A percentile compares a stretch with the other conserved stretches of the same genome.
phyloP scores from a whole-genome alignment of 2,329 filamentous ascomycete genomes.

The Pseudogymnoascus sp. region DNA sequence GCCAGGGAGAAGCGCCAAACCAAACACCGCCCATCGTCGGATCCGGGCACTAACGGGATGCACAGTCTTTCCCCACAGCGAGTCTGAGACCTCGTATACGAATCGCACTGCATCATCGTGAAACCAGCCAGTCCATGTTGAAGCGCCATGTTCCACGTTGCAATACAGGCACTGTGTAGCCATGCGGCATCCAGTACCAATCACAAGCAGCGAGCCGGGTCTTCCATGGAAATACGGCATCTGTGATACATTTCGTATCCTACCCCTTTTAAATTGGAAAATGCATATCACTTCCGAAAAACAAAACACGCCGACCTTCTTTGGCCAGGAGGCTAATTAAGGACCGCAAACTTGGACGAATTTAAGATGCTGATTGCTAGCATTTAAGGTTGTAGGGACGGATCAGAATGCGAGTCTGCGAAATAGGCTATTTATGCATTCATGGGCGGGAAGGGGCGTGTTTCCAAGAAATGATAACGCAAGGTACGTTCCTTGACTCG shows the following conservation, averaged over 20 bases:
- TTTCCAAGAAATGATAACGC: neutral
- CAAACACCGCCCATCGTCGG: neutral
- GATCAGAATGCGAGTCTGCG: neutral
- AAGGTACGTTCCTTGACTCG: neutral
- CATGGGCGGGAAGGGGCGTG: neutral
- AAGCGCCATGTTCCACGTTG: neutral
- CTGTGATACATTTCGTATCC: neutral
- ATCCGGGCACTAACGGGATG: neutral
- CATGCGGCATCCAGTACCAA: neutral
- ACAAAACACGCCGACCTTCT: neutral
- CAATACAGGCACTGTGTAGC: neutral
- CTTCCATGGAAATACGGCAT: neutral
- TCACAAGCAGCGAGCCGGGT: neutral
- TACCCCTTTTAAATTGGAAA: neutral
- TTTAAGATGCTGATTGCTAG: neutral
- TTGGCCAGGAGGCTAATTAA: neutral
- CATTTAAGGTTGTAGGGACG: constrained; percentile 1
- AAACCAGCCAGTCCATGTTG: neutral
- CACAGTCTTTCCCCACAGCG: neutral
- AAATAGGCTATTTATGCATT: neutral
- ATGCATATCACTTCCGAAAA: neutral
- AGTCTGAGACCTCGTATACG: neutral
- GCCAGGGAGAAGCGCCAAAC: neutral
- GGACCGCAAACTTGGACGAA: neutral
- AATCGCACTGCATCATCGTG: neutral